These are phyloP conservation scores for Peronospora destructor DNA, from an alignment of 352 stramenopile species.

Conservation along the genomic window DNA sequence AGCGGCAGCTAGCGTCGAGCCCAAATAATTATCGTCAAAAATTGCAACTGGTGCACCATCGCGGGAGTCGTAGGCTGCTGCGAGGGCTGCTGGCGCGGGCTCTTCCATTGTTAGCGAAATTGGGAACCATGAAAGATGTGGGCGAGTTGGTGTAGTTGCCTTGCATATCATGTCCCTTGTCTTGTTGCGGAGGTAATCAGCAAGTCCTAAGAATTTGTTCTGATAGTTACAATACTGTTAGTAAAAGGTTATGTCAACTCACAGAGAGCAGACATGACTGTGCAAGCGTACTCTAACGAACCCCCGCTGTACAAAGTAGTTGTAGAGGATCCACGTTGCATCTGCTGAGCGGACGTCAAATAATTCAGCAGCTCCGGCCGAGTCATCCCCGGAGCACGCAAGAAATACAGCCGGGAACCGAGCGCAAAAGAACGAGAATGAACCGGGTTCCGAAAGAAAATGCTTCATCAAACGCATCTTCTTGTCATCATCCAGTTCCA, in stretches of 20 bases:
- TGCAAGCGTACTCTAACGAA: constrained; percentile 50
- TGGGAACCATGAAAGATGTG: constrained; percentile 6
- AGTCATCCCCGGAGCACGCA: constrained; percentile 29
- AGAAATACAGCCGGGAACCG: constrained; percentile 58
- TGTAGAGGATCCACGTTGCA: constrained; percentile 54
- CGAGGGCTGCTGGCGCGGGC: constrained; percentile 13
- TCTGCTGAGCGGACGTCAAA: constrained; percentile 3
- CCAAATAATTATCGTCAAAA: constrained; percentile 50
- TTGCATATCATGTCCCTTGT: constrained; percentile 62
- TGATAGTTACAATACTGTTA: constrained; percentile 23
- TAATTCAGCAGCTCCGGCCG: constrained; percentile 1
- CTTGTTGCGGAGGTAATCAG: constrained; percentile 68
- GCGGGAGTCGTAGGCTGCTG: constrained; percentile 42
- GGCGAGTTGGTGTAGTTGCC: constrained; percentile 11
- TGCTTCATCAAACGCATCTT: constrained; percentile 62
- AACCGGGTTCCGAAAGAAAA: constrained; percentile 51
- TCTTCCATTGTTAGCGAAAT: constrained; percentile 4
- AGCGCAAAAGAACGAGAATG: constrained; percentile 74
- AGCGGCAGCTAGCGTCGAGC: constrained; percentile 54
- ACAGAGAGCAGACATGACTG: constrained; percentile 1
- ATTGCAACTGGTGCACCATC: constrained; percentile 26
- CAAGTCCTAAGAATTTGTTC: constrained; percentile 71
- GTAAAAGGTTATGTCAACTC: not conserved
- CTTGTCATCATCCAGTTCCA: constrained; percentile 37
- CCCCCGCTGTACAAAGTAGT: constrained; percentile 66